Conservation (phyloP, 2,329 filamentous ascomycete genomes). For the Pyrenophora seminiperda region DNA sequence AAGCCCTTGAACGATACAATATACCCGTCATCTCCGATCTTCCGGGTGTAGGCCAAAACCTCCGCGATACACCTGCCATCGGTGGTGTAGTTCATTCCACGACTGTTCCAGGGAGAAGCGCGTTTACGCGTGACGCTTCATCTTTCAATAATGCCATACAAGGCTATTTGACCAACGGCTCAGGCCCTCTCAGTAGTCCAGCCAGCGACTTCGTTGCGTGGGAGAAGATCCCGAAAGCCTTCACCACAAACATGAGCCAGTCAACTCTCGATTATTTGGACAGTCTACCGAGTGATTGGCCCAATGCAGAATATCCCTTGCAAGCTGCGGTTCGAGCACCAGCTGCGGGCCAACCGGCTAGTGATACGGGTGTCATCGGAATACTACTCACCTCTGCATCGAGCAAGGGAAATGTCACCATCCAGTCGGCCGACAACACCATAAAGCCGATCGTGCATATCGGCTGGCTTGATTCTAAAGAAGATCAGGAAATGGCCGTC, state of each 20-base stretch:
- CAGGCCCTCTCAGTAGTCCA: constrained; percentile 11
- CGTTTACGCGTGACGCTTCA: constrained; percentile 1
- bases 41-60: constrained; percentile 6
- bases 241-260: constrained; percentile 7
- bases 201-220: constrained; percentile 11
- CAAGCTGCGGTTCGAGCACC: constrained; percentile 5
- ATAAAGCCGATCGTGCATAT: constrained; percentile 4
- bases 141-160: constrained; percentile 7
- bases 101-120: constrained; percentile 9
- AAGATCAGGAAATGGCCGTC: constrained; percentile 12
- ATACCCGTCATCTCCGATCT: constrained; percentile 10
- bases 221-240: constrained; percentile 4
- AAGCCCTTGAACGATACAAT: constrained; percentile 3
- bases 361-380: constrained; percentile 9
- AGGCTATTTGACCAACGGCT: constrained; percentile 8
- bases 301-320: constrained; percentile 7
- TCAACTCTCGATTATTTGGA: constrained; percentile 5
- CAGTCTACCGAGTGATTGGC: constrained; percentile 7
- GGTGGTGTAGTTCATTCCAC: constrained; percentile 5
- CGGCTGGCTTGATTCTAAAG: constrained; percentile 7
- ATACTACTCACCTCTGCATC: constrained; percentile 7
- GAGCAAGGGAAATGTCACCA: constrained; percentile 10
- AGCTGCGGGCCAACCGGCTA: not conserved
- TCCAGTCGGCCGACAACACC: constrained; percentile 9
- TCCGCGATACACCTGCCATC: constrained; percentile 8